Conservation (phyloP, 495 filamentous ascomycete species). For the Xylaria flabelliformis region DNA sequence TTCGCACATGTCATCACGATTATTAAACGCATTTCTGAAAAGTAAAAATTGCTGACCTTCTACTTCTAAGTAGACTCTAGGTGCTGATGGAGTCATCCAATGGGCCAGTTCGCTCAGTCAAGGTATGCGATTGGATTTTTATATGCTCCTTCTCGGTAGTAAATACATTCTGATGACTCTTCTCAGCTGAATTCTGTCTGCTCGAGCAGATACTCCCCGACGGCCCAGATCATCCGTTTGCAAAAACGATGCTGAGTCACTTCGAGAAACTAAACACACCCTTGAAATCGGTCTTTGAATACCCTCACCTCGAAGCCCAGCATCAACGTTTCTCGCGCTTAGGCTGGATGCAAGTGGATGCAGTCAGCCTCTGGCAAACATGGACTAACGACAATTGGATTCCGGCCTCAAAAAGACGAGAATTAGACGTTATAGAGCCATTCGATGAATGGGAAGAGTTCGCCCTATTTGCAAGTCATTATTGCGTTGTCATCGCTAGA, state of each 20-base stretch:
- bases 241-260: constrained; percentile 83
- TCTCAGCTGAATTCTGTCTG: constrained; percentile 72
- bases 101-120: constrained; percentile 71
- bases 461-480: constrained; percentile 83
- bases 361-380: constrained; percentile 75
- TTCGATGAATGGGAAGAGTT: constrained; percentile 99
- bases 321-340: constrained; percentile 65
- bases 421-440: constrained; percentile 72
- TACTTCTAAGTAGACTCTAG: constrained; percentile 46
- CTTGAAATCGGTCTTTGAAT: constrained; percentile 72
- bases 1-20: not conserved
- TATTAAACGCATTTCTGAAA: too few relatives aligned
- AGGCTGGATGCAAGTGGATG: constrained; percentile 68
- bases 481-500: constrained; percentile 77
- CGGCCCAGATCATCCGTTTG: constrained; percentile 80
- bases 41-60: not conserved
- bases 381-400: constrained; percentile 75
- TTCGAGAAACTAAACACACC: constrained; percentile 82
- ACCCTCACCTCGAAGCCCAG: constrained; percentile 70
- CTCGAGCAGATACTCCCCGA: constrained; percentile 87
- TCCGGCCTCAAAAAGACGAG: constrained; percentile 55
- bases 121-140: constrained; percentile 50
- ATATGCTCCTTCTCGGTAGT: constrained; percentile 4
- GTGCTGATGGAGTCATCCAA: constrained; percentile 72
- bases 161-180: constrained; percentile 29